These are phyloP conservation scores for Colletotrichum sp. DNA, from an alignment of 2,329 filamentous ascomycete species.

Conservation along the genomic window DNA sequence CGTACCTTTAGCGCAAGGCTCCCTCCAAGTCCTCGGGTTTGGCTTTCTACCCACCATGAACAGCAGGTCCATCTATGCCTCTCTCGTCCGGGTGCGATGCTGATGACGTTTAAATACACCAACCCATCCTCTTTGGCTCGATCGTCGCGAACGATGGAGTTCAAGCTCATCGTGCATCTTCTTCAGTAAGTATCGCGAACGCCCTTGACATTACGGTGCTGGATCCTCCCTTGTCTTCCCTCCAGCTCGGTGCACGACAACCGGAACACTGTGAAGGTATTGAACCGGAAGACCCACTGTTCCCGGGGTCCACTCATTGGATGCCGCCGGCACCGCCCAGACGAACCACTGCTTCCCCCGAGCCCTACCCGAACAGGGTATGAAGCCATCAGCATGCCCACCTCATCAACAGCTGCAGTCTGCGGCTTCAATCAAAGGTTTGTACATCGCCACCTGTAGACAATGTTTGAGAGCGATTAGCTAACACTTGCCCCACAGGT, in stretches of 20 bases:
- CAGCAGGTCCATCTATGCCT: neutral
- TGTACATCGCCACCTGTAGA: neutral
- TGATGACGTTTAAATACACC: neutral
- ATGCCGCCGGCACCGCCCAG: neutral
- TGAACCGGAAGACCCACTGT: neutral
- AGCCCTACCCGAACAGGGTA: neutral
- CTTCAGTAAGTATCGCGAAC: neutral
- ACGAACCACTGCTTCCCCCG: neutral
- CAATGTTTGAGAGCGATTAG: neutral
- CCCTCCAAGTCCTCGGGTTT: neutral
- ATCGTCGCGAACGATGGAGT: neutral
- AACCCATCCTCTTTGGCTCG: neutral
- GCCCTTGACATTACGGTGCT: neutral
- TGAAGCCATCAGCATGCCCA: neutral
- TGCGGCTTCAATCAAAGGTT: neutral
- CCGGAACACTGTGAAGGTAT: neutral
- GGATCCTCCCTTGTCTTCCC: neutral
- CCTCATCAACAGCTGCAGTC: slow-evolving; percentile 3
- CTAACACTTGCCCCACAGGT: neutral
- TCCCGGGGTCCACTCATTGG: neutral
- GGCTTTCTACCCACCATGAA: neutral
- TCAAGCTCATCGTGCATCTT: neutral
- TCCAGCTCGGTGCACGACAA: neutral
- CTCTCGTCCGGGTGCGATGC: too few species aligned
- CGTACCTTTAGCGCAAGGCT: neutral